Percentiles rank a stretch among this genome's conserved stretches.
These are phyloP conservation scores for Trichothecium roseum DNA, from an alignment of 2,329 filamentous ascomycete genomes.

Conservation along the genomic window DNA sequence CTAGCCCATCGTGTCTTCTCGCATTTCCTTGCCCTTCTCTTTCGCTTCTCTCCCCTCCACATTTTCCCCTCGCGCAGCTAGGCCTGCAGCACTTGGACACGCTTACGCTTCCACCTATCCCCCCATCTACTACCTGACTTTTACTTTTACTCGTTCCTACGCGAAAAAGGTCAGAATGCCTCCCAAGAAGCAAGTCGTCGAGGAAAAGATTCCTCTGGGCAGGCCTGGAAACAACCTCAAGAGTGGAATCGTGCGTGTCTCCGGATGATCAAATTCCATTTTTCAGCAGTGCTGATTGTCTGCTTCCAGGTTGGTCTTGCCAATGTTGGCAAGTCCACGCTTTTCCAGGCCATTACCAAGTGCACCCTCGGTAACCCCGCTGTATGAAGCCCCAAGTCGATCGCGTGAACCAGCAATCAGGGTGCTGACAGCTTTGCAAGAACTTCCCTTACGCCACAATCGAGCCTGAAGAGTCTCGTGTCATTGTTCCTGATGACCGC, in stretches of 20 bases:
- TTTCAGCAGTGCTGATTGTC: conserved; percentile 4
- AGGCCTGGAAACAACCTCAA: conserved; percentile 96
- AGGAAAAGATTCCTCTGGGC: conserved; percentile 95
- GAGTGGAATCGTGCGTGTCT: conserved; percentile 81
- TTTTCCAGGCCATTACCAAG: conserved; percentile 99
- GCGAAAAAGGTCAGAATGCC: conserved; percentile 68
- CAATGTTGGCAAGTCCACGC: conserved; percentile 98
- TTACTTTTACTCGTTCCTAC: conserved; percentile 36
- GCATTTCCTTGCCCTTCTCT: conserved; percentile 21
- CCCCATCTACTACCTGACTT: conserved; percentile 7
- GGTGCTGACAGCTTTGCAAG: conserved; percentile 36
- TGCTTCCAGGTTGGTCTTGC: conserved; percentile 76
- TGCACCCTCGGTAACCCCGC: conserved; percentile 94
- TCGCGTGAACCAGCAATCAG: conserved; percentile 21
- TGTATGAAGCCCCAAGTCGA: conserved; percentile 42
- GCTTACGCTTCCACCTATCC: conserved; percentile 33
- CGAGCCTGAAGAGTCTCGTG: conserved; percentile 94
- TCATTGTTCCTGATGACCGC: conserved; percentile 90
- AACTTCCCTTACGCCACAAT: conserved; percentile 99
- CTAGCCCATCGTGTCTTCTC: conserved; percentile 32
- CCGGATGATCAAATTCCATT: too few species aligned
- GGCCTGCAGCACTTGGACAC: conserved; percentile 49
- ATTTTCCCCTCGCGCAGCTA: conserved; percentile 51
- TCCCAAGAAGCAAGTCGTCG: conserved; percentile 83
- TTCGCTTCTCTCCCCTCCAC: conserved; percentile 44